Percentiles rank a stretch among this genome's conserved stretches.
These are phyloP conservation scores for Monosporascus sp. DNA, from an alignment of 2,329 filamentous ascomycete genomes.

Conservation along the genomic window DNA sequence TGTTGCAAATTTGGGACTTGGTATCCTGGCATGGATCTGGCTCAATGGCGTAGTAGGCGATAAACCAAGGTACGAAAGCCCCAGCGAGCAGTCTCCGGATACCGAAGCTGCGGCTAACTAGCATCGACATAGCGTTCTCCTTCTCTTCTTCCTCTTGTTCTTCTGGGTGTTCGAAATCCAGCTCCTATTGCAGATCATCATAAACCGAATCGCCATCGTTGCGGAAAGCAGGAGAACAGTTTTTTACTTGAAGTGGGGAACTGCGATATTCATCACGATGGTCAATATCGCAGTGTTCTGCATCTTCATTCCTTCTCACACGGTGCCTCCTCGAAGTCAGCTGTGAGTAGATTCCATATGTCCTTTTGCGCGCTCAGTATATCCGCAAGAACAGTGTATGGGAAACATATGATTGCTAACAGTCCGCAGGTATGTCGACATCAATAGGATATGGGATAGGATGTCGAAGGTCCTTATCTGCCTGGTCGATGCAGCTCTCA, in stretches of 20 bases:
- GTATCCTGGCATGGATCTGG: constrained; percentile 35
- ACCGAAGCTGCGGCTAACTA: constrained; percentile 2
- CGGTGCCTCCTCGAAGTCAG: constrained; percentile 31
- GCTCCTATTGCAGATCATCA: constrained; percentile 49
- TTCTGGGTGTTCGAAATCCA: constrained; percentile 44
- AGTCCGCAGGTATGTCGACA: constrained; percentile 25
- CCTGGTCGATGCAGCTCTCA: constrained; percentile 45
- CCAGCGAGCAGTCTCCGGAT: constrained; percentile 22
- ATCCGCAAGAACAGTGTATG: too few species aligned
- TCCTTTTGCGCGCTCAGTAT: not conserved
- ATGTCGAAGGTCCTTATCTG: constrained; percentile 48
- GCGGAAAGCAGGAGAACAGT: constrained; percentile 35
- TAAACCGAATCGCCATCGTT: constrained; percentile 48
- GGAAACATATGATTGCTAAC: not conserved
- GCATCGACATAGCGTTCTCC: constrained; percentile 24
- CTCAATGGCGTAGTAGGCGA: constrained; percentile 28
- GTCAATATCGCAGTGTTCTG: constrained; percentile 50
- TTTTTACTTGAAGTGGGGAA: constrained; percentile 40
- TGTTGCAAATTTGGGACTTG: constrained; percentile 32
- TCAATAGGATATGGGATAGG: constrained; percentile 50
- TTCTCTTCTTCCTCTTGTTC: constrained; percentile 32
- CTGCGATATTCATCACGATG: constrained; percentile 36
- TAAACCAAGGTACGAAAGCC: too few species aligned
- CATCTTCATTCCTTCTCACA: constrained; percentile 49
- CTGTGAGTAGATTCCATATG: constrained; percentile 19